Evolutionary conservation across 208 protist species (phyloP), one percentile per base, ranked within the genome.

Genomic region (Perkinsela sp.): DNA sequence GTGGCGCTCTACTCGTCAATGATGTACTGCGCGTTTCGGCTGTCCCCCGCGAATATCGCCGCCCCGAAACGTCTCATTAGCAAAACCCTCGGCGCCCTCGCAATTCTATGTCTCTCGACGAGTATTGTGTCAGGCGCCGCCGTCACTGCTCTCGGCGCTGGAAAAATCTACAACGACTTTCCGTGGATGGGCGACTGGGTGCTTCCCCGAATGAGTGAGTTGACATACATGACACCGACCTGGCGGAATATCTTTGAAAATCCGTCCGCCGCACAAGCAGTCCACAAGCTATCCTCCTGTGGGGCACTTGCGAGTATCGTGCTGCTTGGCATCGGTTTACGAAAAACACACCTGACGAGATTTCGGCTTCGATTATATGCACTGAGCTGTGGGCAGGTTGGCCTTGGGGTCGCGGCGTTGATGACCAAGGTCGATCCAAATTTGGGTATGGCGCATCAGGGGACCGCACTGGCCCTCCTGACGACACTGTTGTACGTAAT

Each of bases 1-100:
- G 93, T 97, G 71, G 80, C 81, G 15, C 92, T 97, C 65, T 97
- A 93, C 75, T 72, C 76, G 28, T 73, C 72, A 71, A 86, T 89
- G 83, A 77, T 91, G 70, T 77, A 75, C 68, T 78, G 89, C 75
- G 84, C 77, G 31, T 88, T 78, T 69, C 77, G 78, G 1, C 76
- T 89, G 68, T 83, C 77, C 32, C 67, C 80, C 29, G 80, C 80
- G 16, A 70, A 70, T 31, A 76, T 78, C 70, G 48, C 29, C 1
- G 28, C 70, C 29, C 86, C 84, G 70, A 69, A 73, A 1, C 76
- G 79, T 28, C 70, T 76, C 32, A 67, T 70, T 0, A 69, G 68
- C 40, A 79, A 85, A 70, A 80, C 84, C 75, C 70, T 69, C 30
- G 78, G 71, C 69, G 74, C 78, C 1, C 29, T 81, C 57, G 79